Base-by-base conservation (phyloP, 148 eudicot species). In the Silene latifolia region DNA sequence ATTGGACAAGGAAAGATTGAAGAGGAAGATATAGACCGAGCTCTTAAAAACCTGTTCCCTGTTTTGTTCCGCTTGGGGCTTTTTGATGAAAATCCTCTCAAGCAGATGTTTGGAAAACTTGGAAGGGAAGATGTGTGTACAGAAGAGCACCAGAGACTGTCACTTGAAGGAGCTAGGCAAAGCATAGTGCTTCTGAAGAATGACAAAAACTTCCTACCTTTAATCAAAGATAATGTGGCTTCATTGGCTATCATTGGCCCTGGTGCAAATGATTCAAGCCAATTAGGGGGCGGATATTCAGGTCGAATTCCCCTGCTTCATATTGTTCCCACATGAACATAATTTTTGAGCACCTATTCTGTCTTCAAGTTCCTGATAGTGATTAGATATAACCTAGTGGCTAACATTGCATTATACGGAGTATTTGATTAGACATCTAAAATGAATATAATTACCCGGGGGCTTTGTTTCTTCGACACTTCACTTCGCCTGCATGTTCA, bases 171-270 rank as follows among this genome's bases (percentile, higher is more conserved):
- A 25, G 88, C 91, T 65, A 84, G 82, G 81, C 93, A 96, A 74
- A 96, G 99, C 77, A 90, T 92, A 77, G 99, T 96, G 80, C 97
- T 96, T 73, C 87, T 96, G 18, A 92, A 92, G 85, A 96, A 95
- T 76, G 82, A 86, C 17, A 79, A 87, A 14, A 88, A 88, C 67
- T 81, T 89, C 73, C 78, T 96, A 71, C 99, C 99, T 42, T 78
- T 90, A 67, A 77, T 82, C 48, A 90, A 84, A 77, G 75, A 83
- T 66, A 75, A 46, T 32, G 76, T 90, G 63, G 78, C 94, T 68
- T 89, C 94, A 53, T 76, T 92, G 63, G 97, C 89, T 71, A 74
- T 92, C 60, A 83, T 96, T 82, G 99, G 99, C 67, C 98, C 97
- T 9, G 81, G 89, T 80, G 94, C 97, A 71, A 89, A 90, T 80